Conservation (phyloP, 108 stramenopile genomes). For the Nannochloropsis salina region DNA sequence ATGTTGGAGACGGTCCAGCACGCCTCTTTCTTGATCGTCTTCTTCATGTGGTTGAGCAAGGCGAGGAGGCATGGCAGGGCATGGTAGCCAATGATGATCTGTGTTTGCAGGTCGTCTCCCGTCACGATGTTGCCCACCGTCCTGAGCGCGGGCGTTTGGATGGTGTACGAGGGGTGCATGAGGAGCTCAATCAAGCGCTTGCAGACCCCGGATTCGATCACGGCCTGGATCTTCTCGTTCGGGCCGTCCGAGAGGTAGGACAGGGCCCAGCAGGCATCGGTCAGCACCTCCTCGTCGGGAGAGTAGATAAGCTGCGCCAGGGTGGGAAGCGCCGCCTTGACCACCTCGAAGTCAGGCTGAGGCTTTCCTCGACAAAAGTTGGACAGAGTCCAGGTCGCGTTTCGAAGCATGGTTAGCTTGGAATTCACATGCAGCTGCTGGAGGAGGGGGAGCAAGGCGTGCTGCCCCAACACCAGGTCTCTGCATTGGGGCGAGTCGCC, state of each 20-base stretch:
- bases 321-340: constrained; percentile 77
- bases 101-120: constrained; percentile 67
- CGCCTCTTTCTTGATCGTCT: constrained; percentile 96
- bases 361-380: constrained; percentile 99
- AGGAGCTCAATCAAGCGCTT: constrained; percentile 88
- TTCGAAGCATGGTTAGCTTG: constrained; percentile 90
- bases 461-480: constrained; percentile 78
- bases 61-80: constrained; percentile 85
- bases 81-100: constrained; percentile 90
- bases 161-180: constrained; percentile 76
- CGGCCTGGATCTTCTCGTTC: constrained; percentile 96
- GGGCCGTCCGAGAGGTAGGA: constrained; percentile 90
- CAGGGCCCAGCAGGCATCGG: constrained; percentile 98
- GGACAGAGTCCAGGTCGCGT: constrained; percentile 97
- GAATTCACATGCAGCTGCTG: constrained; percentile 67
- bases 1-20: constrained; percentile 99
- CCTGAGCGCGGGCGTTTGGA: constrained; percentile 93
- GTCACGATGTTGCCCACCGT: constrained; percentile 62
- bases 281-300: constrained; percentile 93
- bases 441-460: constrained; percentile 88
- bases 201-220: constrained; percentile 93
- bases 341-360: constrained; percentile 88
- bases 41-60: constrained; percentile 82
- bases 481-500: constrained; percentile 93
- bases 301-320: constrained; percentile 86